Evolutionary conservation across 257 asterid genomes (phyloP).

Genomic region (Solanum etuberosum): DNA sequence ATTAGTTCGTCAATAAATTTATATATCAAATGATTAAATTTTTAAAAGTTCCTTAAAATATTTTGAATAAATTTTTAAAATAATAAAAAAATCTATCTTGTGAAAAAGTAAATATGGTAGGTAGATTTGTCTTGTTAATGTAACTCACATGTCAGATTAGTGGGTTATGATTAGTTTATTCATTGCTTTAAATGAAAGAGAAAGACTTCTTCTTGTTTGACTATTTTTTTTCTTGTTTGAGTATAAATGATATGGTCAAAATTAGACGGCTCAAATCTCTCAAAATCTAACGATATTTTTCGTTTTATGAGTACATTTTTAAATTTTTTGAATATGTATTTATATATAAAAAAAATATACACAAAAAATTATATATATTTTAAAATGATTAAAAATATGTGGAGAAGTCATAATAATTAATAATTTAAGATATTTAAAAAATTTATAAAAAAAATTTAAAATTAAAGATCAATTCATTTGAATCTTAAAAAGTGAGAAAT

Average conservation of each 20-base stretch:
- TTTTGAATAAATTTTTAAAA: background rate
- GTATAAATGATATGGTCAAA: background rate
- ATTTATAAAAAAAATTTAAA: background rate
- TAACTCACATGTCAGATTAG: background rate
- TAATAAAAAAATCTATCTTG: background rate
- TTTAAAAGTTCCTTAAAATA: background rate
- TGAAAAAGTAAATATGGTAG: background rate
- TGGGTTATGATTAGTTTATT: background rate
- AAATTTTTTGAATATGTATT: too few relatives aligned
- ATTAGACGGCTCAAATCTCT: background rate
- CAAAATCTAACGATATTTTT: too few relatives aligned
- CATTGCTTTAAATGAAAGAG: background rate
- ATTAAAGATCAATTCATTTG: background rate
- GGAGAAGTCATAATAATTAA: too few relatives aligned
- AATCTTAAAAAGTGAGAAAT: background rate
- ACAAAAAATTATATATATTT: too few relatives aligned
- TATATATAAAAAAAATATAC: too few relatives aligned
- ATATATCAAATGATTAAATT: background rate
- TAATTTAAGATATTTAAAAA: too few relatives aligned
- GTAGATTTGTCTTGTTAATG: background rate
- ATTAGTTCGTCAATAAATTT: background rate
- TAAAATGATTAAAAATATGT: too few relatives aligned
- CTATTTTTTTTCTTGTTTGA: background rate
- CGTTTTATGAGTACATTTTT: background rate
- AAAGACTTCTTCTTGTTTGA: background rate